Base-by-base conservation (phyloP, 345 rosid species). In the Bretschneidera sinensis region DNA sequence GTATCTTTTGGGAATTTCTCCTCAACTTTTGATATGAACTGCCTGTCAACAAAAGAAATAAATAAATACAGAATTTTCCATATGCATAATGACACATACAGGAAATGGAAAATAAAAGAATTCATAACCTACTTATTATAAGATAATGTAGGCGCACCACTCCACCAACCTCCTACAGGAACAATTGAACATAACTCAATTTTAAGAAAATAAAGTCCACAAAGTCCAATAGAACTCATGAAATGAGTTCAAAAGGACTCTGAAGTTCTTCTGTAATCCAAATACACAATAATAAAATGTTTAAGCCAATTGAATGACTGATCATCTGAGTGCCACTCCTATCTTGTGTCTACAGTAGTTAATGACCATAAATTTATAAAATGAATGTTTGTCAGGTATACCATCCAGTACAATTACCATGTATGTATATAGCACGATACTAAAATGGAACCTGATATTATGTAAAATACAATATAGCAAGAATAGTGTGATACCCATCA, bases 151-250 rank as follows among this genome's bases (percentile, higher is more conserved):
- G 96, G 92, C 43, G 63, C 79, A 28, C 98, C 98, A 59, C 98
- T 92, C 97, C 98, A 87, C 98, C 98, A 92, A 53, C 97, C 94
- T 68, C 98, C 98, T 89, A 72, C 59, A 75, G 50, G 58, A n/a
- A n/a, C n/a, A n/a, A n/a, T n/a, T 56, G 72, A 67, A 24, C 48
- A 63, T 24, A 71, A 39, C 50, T 21, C 68, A 55, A 52, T 28
- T 67, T 54, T 28, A 8, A 28, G 9, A 39, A 39, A 39, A 14
- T 39, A 14, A 39, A 11, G 4, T 1, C 6, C 45, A 39, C 45
- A 39, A 39, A 39, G 33, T 2, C 33, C 3, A n/a, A n/a, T n/a
- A n/a, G n/a, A 28, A 28, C 16, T 39, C 45, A 9, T 7, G 16
- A 1, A 14, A 14, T 4, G 10, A 14, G 4, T 39, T 39, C 16